Base-by-base conservation (phyloP, 306 rosid species). In the Calophaca sinica region DNA sequence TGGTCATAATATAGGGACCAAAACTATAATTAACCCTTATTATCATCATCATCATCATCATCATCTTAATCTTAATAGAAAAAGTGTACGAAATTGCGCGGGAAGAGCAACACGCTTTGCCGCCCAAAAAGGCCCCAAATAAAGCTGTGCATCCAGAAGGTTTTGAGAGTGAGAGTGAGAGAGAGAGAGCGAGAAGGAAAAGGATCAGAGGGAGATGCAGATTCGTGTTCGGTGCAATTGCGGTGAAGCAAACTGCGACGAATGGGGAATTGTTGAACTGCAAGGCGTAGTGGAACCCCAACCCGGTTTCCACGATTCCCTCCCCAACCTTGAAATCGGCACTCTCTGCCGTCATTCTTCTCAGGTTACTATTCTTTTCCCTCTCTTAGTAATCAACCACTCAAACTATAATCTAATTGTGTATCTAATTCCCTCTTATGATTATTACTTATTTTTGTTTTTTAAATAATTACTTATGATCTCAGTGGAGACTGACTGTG, bases 181-280 rank as follows among this genome's bases (percentile, higher is more conserved):
- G 36, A 36, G 44, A 48, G 6, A 62, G 31, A 74, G 12, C 3
- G 4, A 26, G 6, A 14, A 1, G 26, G 26, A 20, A 20, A 20
- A 20, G 26, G 26, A n/a, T 38, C 42, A 7, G 3, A 51, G 35
- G 31, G n/a, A 32, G n/a, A 68, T 93, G 94, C 84, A 90, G 87
- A 93, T 93, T 71, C 87, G 86, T 15, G 72, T 90, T 68, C 85
- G 74, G 76, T 90, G 96, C 74, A 79, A 62, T 9, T 93, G 96
- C 36, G 89, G 88, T 0, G 88, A 86, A 83, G 88, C 81, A 35
- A 75, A 58, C 2, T 93, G 98, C 82, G 42, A 32, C 12, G 98
- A 93, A 69, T 93, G 98, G 98, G 97, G 89, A 8, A 75, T 93
- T 44, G 53, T 93, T 4, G 98, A 90, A 72, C 20, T 90, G 6